Evolutionary conservation across 139 green algal species (phyloP), one percentile per base, ranked within the genome.

Genomic region (Nannochloris sp.): DNA sequence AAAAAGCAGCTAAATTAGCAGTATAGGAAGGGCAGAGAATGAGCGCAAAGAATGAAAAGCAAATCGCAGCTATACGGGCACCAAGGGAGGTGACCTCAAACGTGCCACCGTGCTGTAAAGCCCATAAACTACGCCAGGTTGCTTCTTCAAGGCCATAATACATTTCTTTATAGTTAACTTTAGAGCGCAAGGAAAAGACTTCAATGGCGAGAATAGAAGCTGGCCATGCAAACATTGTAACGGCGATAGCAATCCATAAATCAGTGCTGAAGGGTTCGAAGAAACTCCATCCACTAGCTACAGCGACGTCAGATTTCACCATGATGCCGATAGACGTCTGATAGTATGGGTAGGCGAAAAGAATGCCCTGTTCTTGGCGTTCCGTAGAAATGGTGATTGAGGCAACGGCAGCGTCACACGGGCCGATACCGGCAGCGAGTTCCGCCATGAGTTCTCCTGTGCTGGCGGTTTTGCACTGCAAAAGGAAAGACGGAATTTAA

Each of bases 1-100:
- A 55, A 27, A 65, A 65, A 24, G 58, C 58, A 35, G 58, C 58
- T 0, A 65, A 54, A 36, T 65, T 65, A 33, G 58, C 58, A 19
- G 58, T 65, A 34, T 65, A 65, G 8, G 44, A 56, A 27, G 32
- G 14, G 0, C 25, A 23, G 14, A 65, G 6, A 54, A 65, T 65
- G 2, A 65, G 44, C 3, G 58, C 31, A 0, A 65, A 14, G 0
- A 56, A 56, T 4, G 58, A 15, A 57, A 65, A 42, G 10, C n/a
- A 6, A 56, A 65, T 29, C 9, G 53, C 33, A 14, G 38, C 31
- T 6, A 65, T 56, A 37, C 58, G 36, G 27, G 58, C 58, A 34
- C 14, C 13, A 24, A 65, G 29, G 12, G 30, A 27, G 13, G 58
- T 54, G 4, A 65, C 58, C 12, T 65, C 30, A n/a, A 65, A 32